These are phyloP conservation scores for Botryotinia convoluta DNA, from an alignment of 2,329 filamentous ascomycete species.

Conservation along the genomic window DNA sequence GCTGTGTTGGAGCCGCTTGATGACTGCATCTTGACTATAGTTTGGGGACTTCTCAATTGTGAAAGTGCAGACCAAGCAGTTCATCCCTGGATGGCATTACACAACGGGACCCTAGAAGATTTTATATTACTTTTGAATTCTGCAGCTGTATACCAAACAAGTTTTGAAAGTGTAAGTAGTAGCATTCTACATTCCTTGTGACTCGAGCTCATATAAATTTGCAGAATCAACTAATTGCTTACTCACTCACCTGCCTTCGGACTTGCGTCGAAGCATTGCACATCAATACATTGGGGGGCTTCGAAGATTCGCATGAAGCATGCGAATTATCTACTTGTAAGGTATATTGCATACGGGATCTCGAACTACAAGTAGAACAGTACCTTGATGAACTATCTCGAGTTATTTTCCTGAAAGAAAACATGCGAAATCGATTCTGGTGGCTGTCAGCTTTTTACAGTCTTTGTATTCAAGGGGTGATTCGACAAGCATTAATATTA, in stretches of 20 bases:
- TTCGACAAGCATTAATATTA: constrained; percentile 19
- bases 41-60: constrained; percentile 20
- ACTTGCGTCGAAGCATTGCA: constrained; percentile 25
- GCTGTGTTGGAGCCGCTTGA: constrained; percentile 18
- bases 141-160: constrained; percentile 15
- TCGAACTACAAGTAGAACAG: constrained; percentile 19
- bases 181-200: too few species aligned
- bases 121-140: constrained; percentile 8
- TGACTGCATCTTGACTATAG: constrained; percentile 17
- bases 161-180: constrained; percentile 4
- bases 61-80: not conserved
- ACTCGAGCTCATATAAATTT: not conserved
- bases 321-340: constrained; percentile 20
- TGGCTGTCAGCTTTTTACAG: constrained; percentile 28
- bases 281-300: constrained; percentile 1
- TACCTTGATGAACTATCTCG: constrained; percentile 25
- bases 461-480: constrained; percentile 25
- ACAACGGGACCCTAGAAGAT: constrained; percentile 10
- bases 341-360: constrained; percentile 19
- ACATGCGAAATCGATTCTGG: constrained; percentile 22
- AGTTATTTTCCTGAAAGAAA: constrained; percentile 27
- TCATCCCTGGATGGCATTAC: not conserved
- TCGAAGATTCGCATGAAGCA: constrained; percentile 3
- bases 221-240: constrained; percentile 28
- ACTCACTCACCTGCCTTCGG: constrained; percentile 28